Evolutionary conservation across 2,329 filamentous ascomycete species (phyloP).

Genomic region (Dactylellina sp.): DNA sequence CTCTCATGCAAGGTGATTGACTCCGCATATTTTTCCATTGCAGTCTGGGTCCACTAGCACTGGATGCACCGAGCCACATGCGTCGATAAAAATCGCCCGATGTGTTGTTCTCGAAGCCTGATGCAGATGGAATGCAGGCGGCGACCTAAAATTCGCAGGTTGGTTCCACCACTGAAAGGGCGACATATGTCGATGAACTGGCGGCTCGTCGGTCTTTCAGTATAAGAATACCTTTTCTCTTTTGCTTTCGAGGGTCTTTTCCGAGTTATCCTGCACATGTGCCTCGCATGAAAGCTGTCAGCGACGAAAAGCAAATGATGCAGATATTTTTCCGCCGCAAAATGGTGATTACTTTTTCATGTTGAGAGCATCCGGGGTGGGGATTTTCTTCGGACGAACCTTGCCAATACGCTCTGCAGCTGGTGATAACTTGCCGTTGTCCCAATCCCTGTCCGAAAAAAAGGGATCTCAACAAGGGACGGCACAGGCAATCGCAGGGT

Average conservation of each 20-base stretch:
- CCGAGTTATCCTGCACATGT: slow-evolving; percentile 10
- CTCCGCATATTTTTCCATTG: slow-evolving; percentile 45
- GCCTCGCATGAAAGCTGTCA: background rate
- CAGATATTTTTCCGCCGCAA: slow-evolving; percentile 16
- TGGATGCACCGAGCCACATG: slow-evolving; percentile 49
- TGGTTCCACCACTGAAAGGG: slow-evolving; percentile 53
- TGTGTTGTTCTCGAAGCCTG: slow-evolving; percentile 57
- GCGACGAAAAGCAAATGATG: slow-evolving; percentile 7
- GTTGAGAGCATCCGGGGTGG: background rate
- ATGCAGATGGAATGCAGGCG: slow-evolving; percentile 16
- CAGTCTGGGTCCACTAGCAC: slow-evolving; percentile 37
- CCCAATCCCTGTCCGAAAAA: slow-evolving; percentile 37
- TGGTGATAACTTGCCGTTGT: slow-evolving; percentile 33
- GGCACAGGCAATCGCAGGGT: slow-evolving; percentile 47
- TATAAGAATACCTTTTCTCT: slow-evolving; percentile 29
- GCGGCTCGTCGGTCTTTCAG: slow-evolving; percentile 27
- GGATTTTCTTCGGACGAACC: slow-evolving; percentile 24
- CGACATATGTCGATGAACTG: slow-evolving; percentile 54
- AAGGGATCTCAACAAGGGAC: slow-evolving; percentile 52
- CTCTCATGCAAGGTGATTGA: slow-evolving; percentile 56
- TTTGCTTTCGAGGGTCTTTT: slow-evolving; percentile 15
- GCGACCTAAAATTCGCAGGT: background rate
- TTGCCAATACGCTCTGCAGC: slow-evolving; percentile 3
- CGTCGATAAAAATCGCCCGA: slow-evolving; percentile 41
- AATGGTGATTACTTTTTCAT: slow-evolving; percentile 5